phyloP scores from a whole-genome alignment of 1,139 yeast species.

The Pneumocystis jirovecii region DNA sequence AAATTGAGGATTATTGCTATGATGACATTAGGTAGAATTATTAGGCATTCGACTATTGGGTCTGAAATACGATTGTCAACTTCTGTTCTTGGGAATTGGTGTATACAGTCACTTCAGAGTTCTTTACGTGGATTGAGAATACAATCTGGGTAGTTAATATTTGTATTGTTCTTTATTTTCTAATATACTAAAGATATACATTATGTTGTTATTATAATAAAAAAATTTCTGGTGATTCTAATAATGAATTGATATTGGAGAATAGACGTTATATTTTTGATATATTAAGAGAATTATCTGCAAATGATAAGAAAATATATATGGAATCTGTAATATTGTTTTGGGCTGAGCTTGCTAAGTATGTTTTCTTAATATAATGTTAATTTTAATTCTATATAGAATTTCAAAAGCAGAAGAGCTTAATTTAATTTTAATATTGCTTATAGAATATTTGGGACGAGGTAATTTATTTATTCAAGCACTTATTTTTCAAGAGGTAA shows the following conservation, averaged over 20 bases:
- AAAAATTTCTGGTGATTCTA: neutral
- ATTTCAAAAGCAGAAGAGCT: slow-evolving; percentile 24
- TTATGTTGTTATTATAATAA: neutral
- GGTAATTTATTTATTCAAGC: slow-evolving; percentile 47
- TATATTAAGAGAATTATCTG: slow-evolving; percentile 5
- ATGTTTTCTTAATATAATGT: slow-evolving; percentile 35
- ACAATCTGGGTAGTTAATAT: neutral
- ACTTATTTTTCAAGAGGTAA: slow-evolving; percentile 46
- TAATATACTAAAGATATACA: neutral
- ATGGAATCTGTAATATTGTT: slow-evolving; percentile 51
- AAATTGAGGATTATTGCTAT: neutral
- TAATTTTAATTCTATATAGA: neutral
- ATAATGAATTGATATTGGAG: neutral
- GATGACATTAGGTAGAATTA: neutral
- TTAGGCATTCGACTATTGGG: neutral
- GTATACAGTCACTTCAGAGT: neutral
- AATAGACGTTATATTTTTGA: slow-evolving; percentile 8
- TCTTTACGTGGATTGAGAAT: neutral
- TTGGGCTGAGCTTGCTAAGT: slow-evolving; percentile 45
- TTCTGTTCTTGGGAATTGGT: neutral
- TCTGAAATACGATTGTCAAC: neutral
- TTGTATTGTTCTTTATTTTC: neutral
- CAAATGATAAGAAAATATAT: slow-evolving; percentile 20
- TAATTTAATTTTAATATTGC: slow-evolving; percentile 42
- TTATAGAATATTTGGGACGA: slow-evolving; percentile 48